Conservation (phyloP, 768 basidiomycete genomes). For the Solioccasus polychromus region DNA sequence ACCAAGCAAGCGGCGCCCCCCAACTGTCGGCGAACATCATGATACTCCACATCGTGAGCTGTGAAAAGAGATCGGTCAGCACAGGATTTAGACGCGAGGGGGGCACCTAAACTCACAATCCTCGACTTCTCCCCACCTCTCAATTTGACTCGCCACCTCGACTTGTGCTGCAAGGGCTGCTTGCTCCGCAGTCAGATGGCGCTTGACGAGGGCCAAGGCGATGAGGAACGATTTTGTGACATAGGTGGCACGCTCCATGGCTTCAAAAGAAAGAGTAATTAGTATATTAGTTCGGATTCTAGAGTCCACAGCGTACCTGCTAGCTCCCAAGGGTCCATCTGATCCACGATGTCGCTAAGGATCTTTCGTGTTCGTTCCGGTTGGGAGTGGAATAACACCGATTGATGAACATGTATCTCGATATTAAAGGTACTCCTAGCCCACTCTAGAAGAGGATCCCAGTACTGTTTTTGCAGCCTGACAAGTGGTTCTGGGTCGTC, state of each 20-base stretch:
- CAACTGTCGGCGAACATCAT: constrained; percentile 85
- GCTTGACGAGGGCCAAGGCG: constrained; percentile 77
- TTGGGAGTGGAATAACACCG: constrained; percentile 70
- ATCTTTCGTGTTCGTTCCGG: constrained; percentile 62
- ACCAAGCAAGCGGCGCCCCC: constrained; percentile 74
- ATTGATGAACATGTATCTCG: constrained; percentile 65
- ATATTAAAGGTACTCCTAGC: constrained; percentile 61
- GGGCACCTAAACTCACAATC: constrained; percentile 68
- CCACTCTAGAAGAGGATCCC: constrained; percentile 89
- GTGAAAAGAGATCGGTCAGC: constrained; percentile 17
- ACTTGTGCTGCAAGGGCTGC: constrained; percentile 85
- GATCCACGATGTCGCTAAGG: constrained; percentile 53
- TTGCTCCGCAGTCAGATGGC: constrained; percentile 73
- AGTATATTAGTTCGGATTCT: neutral
- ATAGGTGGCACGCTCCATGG: constrained; percentile 88
- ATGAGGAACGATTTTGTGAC: constrained; percentile 90
- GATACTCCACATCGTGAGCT: constrained; percentile 99
- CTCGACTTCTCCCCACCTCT: constrained; percentile 99
- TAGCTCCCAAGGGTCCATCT: constrained; percentile 81
- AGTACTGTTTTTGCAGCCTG: constrained; percentile 73
- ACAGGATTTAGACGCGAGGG: neutral
- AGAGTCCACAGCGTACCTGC: constrained; percentile 58
- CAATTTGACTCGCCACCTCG: constrained; percentile 94
- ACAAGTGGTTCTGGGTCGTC: constrained; percentile 74
- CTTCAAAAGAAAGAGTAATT: constrained; percentile 38